A percentile compares a stretch with the other conserved stretches of the same genome.
Conservation (phyloP, 2,329 filamentous ascomycete species). For the Xylariaceae sp. region DNA sequence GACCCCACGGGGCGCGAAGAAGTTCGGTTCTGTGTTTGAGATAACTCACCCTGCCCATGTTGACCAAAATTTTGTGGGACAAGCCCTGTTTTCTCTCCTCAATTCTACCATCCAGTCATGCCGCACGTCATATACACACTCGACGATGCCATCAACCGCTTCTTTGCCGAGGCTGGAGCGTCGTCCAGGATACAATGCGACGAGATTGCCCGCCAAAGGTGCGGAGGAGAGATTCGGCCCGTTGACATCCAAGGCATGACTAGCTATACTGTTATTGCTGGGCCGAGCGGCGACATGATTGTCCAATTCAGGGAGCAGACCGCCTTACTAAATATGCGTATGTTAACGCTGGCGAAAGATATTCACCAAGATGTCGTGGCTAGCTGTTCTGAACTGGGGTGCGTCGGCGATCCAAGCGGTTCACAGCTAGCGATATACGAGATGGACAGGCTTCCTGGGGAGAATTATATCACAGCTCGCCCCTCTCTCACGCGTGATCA, state of each 20-base stretch:
- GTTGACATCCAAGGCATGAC: slow-evolving; percentile 7
- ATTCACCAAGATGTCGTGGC: slow-evolving; percentile 4
- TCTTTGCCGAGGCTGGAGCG: slow-evolving; percentile 2
- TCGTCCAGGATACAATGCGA: slow-evolving; percentile 14
- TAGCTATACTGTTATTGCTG: slow-evolving; percentile 8
- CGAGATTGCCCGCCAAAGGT: not conserved
- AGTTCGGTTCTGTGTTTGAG: no score
- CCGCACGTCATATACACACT: slow-evolving; percentile 2
- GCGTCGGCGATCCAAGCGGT: slow-evolving; percentile 2
- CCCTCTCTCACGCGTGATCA: not conserved
- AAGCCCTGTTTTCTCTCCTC: no score
- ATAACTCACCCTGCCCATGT: no score
- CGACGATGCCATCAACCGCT: slow-evolving; percentile 7
- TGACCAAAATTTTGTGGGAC: no score
- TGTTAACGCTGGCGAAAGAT: slow-evolving; percentile 2
- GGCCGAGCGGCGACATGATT: not conserved
- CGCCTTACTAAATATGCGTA: not conserved
- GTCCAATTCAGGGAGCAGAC: slow-evolving; percentile 9
- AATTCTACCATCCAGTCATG: not conserved
- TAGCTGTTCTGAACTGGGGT: slow-evolving; percentile 4
- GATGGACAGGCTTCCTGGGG: slow-evolving; percentile 7
- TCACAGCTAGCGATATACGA: slow-evolving; percentile 1
- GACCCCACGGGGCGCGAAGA: slow-evolving; percentile 11
- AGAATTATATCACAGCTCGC: slow-evolving; percentile 6
- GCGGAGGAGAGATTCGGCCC: slow-evolving; percentile 2